Percentiles rank a stretch among this genome's conserved stretches.
Evolutionary conservation across 345 rosid species (phyloP).

Genomic region (Acer yangbiense): DNA sequence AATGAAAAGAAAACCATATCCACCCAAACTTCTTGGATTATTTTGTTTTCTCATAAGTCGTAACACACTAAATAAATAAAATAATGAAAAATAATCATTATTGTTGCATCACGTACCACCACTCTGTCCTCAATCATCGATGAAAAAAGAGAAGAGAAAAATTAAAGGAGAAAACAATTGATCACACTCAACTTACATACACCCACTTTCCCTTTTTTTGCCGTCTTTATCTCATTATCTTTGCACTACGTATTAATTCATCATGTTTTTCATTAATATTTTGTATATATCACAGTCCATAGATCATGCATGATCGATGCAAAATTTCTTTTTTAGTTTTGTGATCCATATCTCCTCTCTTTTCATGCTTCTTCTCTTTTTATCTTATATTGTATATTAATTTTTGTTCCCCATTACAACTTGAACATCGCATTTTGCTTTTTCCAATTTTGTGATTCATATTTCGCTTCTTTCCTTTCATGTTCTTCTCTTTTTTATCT

Average conservation of each 20-base stretch:
- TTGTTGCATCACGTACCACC: background rate
- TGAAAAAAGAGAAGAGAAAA: background rate
- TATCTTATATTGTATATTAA: background rate
- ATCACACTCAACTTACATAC: background rate
- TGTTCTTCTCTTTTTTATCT: background rate
- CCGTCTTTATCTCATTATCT: constrained; percentile 4
- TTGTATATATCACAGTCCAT: background rate
- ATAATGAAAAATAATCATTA: background rate
- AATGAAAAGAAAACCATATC: background rate
- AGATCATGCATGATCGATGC: background rate
- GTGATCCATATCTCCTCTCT: background rate
- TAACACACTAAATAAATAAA: background rate
- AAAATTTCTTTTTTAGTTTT: background rate
- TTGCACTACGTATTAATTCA: background rate
- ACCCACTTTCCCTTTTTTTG: background rate
- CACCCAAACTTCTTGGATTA: constrained; percentile 15
- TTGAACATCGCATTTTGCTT: background rate
- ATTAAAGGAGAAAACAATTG: background rate
- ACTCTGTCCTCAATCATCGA: background rate
- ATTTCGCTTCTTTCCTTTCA: constrained; percentile 2
- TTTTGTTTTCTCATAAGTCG: background rate
- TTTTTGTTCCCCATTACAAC: background rate
- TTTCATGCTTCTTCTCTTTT: background rate
- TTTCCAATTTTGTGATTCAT: background rate
- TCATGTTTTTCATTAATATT: no score